Evolutionary conservation across 2,329 filamentous ascomycete species (phyloP), one percentile per base, ranked within the genome.

Genomic region (Kalmusia sp.): DNA sequence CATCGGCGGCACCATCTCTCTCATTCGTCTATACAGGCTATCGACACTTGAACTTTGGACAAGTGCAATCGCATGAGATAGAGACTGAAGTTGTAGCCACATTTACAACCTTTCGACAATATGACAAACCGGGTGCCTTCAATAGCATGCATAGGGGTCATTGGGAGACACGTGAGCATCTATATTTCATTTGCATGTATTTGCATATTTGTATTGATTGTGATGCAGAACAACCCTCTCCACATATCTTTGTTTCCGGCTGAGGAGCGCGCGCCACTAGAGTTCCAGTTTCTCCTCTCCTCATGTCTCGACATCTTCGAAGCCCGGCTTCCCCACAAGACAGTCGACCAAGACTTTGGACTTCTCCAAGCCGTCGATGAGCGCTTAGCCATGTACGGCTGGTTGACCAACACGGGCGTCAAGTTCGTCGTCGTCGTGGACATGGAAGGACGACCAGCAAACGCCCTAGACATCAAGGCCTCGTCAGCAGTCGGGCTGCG

Each of bases 271-370:
- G 89, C 88, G 15, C 82, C 86, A n/a, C 84, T 98, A 9, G 92
- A 96, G 72, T 97, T 95, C 80, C 92, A 90, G 30, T 92, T 98
- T 66, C 84, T 97, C 43, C 86, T 98, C 57, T 95, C 92, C 62
- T 90, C 89, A 53, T 95, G 91, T 52, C 89, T 99, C 62, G 95
- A 99, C 77, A 87, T 98, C 61, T 97, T 99, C 76, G 91, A 95
- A 66, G 86, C 93, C 55, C 91, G 92, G 52, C 83, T 91, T 61
- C 88, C 89, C 49, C 84, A 87, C 67, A 89, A 89, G 66, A 85
- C 84, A 19, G 79, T 85, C 54, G 90, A 91, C 45, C 92, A 95
- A 64, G 93, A 98, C 73, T 88, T 95, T 62, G 93, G 95, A 25
- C 84, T 98, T 11, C 83, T 99, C 45, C 93, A 98, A 77, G 92